Evolutionary conservation across 768 basidiomycete genomes (phyloP).

Genomic region (Russula compacta): DNA sequence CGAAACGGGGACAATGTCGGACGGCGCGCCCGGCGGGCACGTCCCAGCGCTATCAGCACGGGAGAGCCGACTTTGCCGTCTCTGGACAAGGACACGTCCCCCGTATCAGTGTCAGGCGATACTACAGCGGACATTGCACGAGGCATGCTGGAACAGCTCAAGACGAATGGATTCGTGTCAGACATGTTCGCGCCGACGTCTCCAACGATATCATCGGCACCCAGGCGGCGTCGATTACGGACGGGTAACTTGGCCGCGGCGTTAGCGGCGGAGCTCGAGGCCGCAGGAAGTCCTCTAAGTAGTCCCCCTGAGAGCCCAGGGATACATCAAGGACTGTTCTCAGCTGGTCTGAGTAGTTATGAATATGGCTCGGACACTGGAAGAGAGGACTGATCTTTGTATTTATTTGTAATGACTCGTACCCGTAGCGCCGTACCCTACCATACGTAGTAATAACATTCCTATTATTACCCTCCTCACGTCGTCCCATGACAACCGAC

Average conservation of each 20-base stretch:
- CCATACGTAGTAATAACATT: no score
- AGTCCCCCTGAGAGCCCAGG: conserved; percentile 3
- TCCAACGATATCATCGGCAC: conserved; percentile 17
- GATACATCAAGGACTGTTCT: background rate
- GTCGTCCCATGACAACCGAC: no score
- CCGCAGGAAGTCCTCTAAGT: conserved; percentile 6
- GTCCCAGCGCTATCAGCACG: conserved; percentile 33
- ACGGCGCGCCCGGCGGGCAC: conserved; percentile 44
- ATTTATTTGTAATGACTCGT: background rate
- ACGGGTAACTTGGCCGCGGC: conserved; percentile 12
- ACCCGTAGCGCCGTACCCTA: no score
- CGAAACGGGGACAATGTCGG: conserved; percentile 58
- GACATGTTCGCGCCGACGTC: conserved; percentile 22
- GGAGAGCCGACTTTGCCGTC: conserved; percentile 26
- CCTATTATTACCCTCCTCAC: no score
- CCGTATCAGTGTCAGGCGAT: conserved; percentile 25
- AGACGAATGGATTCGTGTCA: conserved; percentile 55
- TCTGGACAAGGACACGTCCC: conserved; percentile 20
- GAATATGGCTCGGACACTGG: conserved; percentile 13
- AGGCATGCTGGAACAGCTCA: conserved; percentile 65
- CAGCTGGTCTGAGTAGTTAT: conserved; percentile 1
- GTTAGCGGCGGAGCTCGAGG: conserved; percentile 19
- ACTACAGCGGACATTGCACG: conserved; percentile 55
- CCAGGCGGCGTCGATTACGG: conserved; percentile 21
- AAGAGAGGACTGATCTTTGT: conserved; percentile 6